Conservation (phyloP, 768 basidiomycete species). For the Suillus placidus region DNA sequence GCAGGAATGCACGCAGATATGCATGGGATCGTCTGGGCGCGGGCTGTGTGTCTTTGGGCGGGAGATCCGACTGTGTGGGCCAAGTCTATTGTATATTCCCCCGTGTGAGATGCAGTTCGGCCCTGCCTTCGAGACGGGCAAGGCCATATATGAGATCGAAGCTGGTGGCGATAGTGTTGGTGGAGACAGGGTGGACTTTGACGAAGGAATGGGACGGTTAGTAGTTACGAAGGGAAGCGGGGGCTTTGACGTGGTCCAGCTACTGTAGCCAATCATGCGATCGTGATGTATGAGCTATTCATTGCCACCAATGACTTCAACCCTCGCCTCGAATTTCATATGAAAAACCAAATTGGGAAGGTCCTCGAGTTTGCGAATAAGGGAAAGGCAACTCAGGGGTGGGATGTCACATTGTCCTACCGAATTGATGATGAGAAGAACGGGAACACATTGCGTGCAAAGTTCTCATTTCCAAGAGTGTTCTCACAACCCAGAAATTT, state of each 20-base stretch:
- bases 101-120: conserved; percentile 34
- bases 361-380: not conserved
- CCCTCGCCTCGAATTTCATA: too few species aligned
- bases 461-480: not conserved
- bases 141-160: conserved; percentile 21
- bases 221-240: conserved; percentile 29
- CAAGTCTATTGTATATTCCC: conserved; percentile 25
- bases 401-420: too few species aligned
- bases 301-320: not conserved
- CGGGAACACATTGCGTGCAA: not conserved
- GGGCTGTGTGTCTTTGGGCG: conserved; percentile 29
- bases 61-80: conserved; percentile 25
- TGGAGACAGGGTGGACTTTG: conserved; percentile 31
- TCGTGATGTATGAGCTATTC: not conserved
- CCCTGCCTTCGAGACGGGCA: conserved; percentile 29
- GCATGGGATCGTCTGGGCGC: conserved; percentile 31
- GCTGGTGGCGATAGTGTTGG: not conserved
- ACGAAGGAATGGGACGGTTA: conserved; percentile 35
- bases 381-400: not conserved
- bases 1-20: conserved; percentile 20
- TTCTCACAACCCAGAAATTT: not conserved
- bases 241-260: conserved; percentile 31
- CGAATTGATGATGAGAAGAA: not conserved
- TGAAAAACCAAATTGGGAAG: not conserved
- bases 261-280: conserved; percentile 7